These are phyloP conservation scores for Lachancea kluyveri DNA, from an alignment of 805 yeast species.

Conservation along the genomic window DNA sequence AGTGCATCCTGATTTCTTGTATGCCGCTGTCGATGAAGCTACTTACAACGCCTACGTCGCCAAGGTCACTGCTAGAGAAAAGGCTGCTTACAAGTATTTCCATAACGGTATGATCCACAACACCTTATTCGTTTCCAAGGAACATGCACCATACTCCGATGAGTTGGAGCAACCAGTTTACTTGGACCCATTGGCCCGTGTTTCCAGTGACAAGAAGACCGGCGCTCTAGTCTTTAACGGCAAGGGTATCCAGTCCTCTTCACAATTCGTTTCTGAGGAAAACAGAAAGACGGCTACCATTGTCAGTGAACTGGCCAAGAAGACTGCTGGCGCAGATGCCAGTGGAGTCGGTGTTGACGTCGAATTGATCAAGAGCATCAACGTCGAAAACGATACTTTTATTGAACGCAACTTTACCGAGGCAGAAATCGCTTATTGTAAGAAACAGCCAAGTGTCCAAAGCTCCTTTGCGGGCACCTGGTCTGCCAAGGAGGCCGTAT, in stretches of 20 bases:
- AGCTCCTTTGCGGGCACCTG: constrained; percentile 96
- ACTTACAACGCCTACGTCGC: constrained; percentile 65
- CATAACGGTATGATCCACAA: constrained; percentile 90
- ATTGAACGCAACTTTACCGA: constrained; percentile 86
- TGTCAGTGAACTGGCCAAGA: constrained; percentile 47
- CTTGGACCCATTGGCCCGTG: constrained; percentile 86
- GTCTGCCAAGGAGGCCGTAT: constrained; percentile 99
- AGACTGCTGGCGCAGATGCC: constrained; percentile 36
- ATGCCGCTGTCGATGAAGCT: constrained; percentile 66
- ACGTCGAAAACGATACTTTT: constrained; percentile 85
- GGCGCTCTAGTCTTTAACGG: constrained; percentile 42
- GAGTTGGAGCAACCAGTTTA: constrained; percentile 86
- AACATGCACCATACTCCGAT: constrained; percentile 84
- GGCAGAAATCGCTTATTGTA: constrained; percentile 74
- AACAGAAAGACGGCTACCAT: constrained; percentile 55
- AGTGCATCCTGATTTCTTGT: constrained; percentile 90
- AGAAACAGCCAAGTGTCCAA: constrained; percentile 64
- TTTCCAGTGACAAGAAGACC: constrained; percentile 31
- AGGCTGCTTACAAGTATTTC: constrained; percentile 87
- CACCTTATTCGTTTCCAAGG: constrained; percentile 89
- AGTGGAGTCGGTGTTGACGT: constrained; percentile 93
- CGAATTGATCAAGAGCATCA: constrained; percentile 76
- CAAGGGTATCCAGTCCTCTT: constrained; percentile 43
- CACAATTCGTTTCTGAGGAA: constrained; percentile 36
- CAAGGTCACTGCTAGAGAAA: constrained; percentile 76